Evolutionary conservation across 169 alveolate species (phyloP), one percentile per base, ranked within the genome.

Genomic region (Cyclospora cayetanensis): DNA sequence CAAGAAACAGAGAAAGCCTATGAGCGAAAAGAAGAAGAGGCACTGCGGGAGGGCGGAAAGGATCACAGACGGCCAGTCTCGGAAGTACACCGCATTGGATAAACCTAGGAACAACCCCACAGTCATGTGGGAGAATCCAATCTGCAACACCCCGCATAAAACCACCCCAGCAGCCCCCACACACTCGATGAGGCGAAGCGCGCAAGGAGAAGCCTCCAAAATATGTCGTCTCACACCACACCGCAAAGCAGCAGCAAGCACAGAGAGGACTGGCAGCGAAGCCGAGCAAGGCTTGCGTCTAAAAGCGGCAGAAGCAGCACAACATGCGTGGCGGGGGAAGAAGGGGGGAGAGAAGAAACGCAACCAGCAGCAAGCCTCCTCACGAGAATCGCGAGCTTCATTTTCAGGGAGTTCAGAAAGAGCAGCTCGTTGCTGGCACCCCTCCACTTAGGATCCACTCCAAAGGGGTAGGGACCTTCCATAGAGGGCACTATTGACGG

Each of bases 401-500:
- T 99, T 96, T 99, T 99, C 92, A 98, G 96, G 4, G 99, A 98
- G 95, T 99, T 99, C 68, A 98, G 93, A 95, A 97, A 98, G 34
- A 98, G 94, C 91, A 99, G 96, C 93, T 99, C 99, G 94, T 98
- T 98, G 42, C 90, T 90, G 15, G 99, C 98, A 4, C 98, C 97
- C 91, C 97, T 98, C 99, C 99, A 99, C 39, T 97, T 98, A 27
- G 99, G 98, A 90, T 99, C 99, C 35, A 99, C 97, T 9, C 99
- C 99, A 95, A 99, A 99, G 83, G 99, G 96, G 96, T 99, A 99
- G 27, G 99, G 99, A 1, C 93, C 91, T 41, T 46, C 74, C 12
- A 60, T 3, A 35, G 72, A 5, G 29, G 90, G 90, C 12, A 46
- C 60, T 22, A 35, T 53, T 31, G 83, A 55, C 35, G 39, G 60